A percentile compares a stretch with the other conserved stretches of the same genome.
Evolutionary conservation across 1,139 yeast species (phyloP).

Genomic region (Candida smagusa): DNA sequence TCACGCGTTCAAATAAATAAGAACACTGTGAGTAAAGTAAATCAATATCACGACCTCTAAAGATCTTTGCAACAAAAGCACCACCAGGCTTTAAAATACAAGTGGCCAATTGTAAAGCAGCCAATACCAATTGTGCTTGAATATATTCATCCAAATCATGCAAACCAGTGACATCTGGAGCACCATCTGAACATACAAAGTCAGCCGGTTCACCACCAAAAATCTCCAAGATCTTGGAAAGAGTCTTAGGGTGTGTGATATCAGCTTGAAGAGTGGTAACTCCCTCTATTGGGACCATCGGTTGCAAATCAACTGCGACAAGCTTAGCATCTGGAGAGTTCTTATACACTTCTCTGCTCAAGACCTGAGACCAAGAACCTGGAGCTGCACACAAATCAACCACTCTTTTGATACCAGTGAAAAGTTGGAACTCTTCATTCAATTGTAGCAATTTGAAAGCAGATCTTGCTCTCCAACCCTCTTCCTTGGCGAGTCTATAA

Average conservation of each 20-base stretch:
- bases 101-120: constrained; percentile 88
- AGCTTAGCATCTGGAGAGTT: constrained; percentile 53
- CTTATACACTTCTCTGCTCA: constrained; percentile 60
- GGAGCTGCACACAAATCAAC: constrained; percentile 99
- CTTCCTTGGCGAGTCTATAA: constrained; percentile 89
- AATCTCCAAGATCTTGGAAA: constrained; percentile 66
- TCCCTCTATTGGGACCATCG: constrained; percentile 91
- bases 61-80: constrained; percentile 90
- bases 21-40: constrained; percentile 86
- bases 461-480: constrained; percentile 95
- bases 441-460: constrained; percentile 90
- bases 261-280: constrained; percentile 92
- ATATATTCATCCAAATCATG: constrained; percentile 96
- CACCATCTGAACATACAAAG: constrained; percentile 95
- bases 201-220: constrained; percentile 94
- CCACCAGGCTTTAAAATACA: constrained; percentile 88
- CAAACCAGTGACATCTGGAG: constrained; percentile 96
- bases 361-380: constrained; percentile 97
- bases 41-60: constrained; percentile 93
- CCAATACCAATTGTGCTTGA: constrained; percentile 87
- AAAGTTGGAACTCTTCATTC: constrained; percentile 82
- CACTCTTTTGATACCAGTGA: constrained; percentile 71
- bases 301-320: constrained; percentile 93
- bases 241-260: constrained; percentile 90
- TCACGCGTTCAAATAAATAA: constrained; percentile 74